These are phyloP conservation scores for Pleurotus pulmonarius DNA, from an alignment of 768 basidiomycete genomes.

Conservation along the genomic window DNA sequence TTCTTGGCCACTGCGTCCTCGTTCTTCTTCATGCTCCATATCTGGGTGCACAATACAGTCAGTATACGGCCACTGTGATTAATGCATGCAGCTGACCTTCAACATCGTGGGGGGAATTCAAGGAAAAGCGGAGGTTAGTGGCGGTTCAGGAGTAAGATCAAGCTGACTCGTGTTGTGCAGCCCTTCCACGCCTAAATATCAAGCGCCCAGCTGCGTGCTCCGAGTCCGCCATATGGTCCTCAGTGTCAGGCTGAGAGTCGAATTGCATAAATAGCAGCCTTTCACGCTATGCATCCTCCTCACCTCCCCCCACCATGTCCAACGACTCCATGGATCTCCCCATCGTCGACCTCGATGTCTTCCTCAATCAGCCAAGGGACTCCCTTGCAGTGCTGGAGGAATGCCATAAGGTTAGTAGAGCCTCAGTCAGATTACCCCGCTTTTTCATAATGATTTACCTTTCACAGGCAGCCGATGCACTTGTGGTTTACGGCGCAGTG, in stretches of 20 bases:
- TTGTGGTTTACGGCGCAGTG: conserved; percentile 84
- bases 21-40: conserved; percentile 99
- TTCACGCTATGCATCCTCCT: conserved; percentile 3
- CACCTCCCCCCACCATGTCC: conserved; percentile 19
- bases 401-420: conserved; percentile 52
- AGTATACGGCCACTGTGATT: background rate
- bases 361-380: conserved; percentile 40
- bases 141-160: conserved; percentile 8
- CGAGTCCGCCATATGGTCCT: conserved; percentile 10
- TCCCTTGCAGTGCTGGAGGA: conserved; percentile 54
- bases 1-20: conserved; percentile 97
- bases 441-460: background rate
- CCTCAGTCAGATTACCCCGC: background rate
- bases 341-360: conserved; percentile 75
- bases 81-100: conserved; percentile 28
- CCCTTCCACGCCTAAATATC: conserved; percentile 3
- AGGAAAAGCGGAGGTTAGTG: conserved; percentile 21
- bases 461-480: conserved; percentile 71
- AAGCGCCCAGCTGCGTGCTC: conserved; percentile 5
- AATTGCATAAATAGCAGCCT: conserved; percentile 14
- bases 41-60: conserved; percentile 43
- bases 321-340: conserved; percentile 54
- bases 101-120: conserved; percentile 35
- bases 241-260: conserved; percentile 4
- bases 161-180: conserved; percentile 11